Conservation (phyloP, 2,329 filamentous ascomycete genomes). For the Aureobasidium namibiae region DNA sequence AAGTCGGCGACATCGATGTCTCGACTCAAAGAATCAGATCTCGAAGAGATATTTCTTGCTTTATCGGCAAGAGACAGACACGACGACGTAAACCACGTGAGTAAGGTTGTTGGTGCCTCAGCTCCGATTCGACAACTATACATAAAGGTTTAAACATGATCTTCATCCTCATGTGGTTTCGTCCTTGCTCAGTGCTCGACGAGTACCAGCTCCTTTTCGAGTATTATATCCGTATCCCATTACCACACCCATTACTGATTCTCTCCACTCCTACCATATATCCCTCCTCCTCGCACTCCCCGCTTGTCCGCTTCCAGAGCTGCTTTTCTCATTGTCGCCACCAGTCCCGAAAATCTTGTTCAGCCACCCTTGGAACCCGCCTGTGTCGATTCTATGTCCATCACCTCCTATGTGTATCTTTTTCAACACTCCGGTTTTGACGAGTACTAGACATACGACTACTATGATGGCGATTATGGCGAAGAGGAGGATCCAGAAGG, state of each 20-base stretch:
- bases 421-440: slow-evolving; percentile 22
- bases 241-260: too few species aligned
- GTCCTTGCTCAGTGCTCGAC: too few species aligned
- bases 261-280: too few species aligned
- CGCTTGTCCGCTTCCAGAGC: too few species aligned
- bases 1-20: too few species aligned
- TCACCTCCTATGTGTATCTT: slow-evolving; percentile 7
- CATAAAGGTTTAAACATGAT: not conserved
- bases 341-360: not conserved
- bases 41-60: not conserved
- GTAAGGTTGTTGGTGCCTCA: not conserved
- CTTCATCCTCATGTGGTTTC: not conserved
- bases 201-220: not conserved
- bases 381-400: not conserved
- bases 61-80: not conserved
- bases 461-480: slow-evolving; percentile 38
- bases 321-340: too few species aligned
- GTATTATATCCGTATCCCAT: not conserved
- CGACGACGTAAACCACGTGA: not conserved
- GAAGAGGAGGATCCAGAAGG: slow-evolving; percentile 40
- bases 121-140: not conserved
- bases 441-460: slow-evolving; percentile 38
- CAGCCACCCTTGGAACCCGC: not conserved
- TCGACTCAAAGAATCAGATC: too few species aligned
- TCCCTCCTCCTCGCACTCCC: too few species aligned